These are phyloP conservation scores for Aspergillus arachidicola DNA, from an alignment of 2,329 filamentous ascomycete genomes.

Conservation along the genomic window DNA sequence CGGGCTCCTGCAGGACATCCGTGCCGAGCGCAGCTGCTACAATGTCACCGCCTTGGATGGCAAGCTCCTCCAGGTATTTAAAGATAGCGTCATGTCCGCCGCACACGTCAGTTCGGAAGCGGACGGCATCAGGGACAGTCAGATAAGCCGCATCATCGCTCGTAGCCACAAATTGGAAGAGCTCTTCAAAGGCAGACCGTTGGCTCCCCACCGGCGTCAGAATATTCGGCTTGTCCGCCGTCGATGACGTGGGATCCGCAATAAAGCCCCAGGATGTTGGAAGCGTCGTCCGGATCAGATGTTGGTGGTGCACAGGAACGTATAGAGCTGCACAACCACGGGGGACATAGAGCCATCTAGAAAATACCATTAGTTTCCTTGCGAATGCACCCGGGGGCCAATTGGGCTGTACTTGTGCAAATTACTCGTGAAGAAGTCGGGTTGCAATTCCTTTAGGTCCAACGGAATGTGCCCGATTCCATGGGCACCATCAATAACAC, in stretches of 20 bases:
- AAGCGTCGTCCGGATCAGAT: conserved; percentile 5
- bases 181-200: not conserved
- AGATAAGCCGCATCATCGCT: conserved; percentile 5
- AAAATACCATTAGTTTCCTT: not conserved
- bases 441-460: not conserved
- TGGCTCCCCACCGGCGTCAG: not conserved
- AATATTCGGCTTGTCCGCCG: not conserved
- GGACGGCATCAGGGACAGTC: not conserved
- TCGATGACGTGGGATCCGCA: not conserved
- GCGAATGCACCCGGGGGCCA: not conserved
- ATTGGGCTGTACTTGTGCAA: conserved; percentile 2
- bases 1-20: conserved; percentile 1
- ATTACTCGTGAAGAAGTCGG: conserved; percentile 8
- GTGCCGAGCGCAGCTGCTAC: conserved; percentile 5
- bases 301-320: not conserved
- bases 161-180: conserved; percentile 3
- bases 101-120: conserved; percentile 1
- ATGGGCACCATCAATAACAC: conserved; percentile 4
- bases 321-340: conserved; percentile 5
- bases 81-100: conserved; percentile 5
- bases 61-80: not conserved
- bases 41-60: not conserved
- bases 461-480: conserved; percentile 7
- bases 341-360: conserved; percentile 6
- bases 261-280: conserved; percentile 7